Percentiles rank a stretch among this genome's conserved stretches.
Conservation (phyloP, 768 basidiomycete genomes). For the Lentinula lateritia region DNA sequence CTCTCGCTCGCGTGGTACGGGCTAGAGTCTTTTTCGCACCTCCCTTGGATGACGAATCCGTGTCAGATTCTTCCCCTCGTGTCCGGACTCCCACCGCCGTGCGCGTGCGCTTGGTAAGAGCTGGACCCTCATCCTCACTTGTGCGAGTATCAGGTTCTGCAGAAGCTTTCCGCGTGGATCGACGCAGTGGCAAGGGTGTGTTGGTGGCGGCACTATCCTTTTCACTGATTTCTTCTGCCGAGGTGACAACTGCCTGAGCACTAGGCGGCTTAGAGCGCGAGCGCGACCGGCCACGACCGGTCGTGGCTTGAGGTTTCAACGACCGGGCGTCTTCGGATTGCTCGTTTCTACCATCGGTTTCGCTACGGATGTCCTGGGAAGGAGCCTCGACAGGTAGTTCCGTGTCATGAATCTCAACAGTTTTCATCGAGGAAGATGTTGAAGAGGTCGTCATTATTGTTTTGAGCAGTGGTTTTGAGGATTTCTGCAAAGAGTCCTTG, state of each 20-base stretch:
- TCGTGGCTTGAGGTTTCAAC: neutral
- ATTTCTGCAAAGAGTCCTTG: neutral
- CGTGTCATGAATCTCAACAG: neutral
- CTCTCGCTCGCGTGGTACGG: neutral
- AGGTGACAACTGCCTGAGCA: neutral
- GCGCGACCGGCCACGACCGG: neutral
- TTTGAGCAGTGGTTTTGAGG: neutral
- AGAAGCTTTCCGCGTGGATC: slow-evolving; percentile 4
- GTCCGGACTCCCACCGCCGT: neutral
- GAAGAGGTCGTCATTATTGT: neutral
- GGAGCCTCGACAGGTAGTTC: neutral
- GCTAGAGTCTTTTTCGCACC: neutral
- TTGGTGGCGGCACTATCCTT: neutral
- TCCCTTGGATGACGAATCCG: neutral
- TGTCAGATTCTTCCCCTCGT: slow-evolving; percentile 2
- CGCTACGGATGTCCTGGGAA: neutral
- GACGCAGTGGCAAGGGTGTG: neutral
- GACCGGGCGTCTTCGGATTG: neutral
- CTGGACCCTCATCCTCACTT: neutral
- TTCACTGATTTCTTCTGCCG: neutral
- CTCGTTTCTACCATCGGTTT: neutral
- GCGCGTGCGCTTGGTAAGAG: neutral
- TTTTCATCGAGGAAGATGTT: neutral
- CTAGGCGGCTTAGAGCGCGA: neutral
- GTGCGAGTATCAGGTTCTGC: slow-evolving; percentile 5